Evolutionary conservation across 176 grass and related monocot species (phyloP), one percentile per base, ranked within the genome.

Genomic region (Oryza meyeriana): DNA sequence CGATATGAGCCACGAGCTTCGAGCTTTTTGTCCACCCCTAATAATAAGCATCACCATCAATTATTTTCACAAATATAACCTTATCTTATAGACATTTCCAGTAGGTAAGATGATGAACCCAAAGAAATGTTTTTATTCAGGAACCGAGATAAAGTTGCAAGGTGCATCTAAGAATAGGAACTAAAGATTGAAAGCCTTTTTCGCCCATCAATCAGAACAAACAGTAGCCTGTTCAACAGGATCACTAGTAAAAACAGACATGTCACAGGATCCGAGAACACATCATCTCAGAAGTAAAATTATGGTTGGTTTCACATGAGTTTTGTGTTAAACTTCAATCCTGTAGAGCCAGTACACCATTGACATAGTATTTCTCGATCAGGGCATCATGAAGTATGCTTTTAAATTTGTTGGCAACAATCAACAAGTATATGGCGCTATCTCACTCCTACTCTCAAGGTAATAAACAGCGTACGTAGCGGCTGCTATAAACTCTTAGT

Each of bases 81-180:
- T 29, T 85, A 9, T 9, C n/a, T 68, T 67, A 42, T 4, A 75
- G 24, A 76, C 30, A 85, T 72, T 50, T 63, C 26, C 34, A 64
- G 29, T 11, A 29, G 2, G 50, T 14, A 58, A 57, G 44, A 68
- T 22, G 7, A 57, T 3, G 3, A 5, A 24, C 2, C 29, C 38
- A 34, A 28, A 35, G 17, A 27, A 48, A n/a, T 2, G 14, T 67
- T 58, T 22, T 57, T 40, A 76, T 24, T 67, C 6, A 50, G 20
- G 48, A 69, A 33, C 28, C 41, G 50, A 65, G 24, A 61, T 12
- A 42, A 40, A 84, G 4, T 44, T 33, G 33, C 26, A 40, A 27
- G 12, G 30, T 77, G 20, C 26, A 77, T 45, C n/a, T 33, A 7
- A 77, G 3, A 58, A 61, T 6, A 33, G 2, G 39, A 24, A 58